phyloP scores from a whole-genome alignment of 2,329 filamentous ascomycete genomes.

The Coniochaeta sp. region DNA sequence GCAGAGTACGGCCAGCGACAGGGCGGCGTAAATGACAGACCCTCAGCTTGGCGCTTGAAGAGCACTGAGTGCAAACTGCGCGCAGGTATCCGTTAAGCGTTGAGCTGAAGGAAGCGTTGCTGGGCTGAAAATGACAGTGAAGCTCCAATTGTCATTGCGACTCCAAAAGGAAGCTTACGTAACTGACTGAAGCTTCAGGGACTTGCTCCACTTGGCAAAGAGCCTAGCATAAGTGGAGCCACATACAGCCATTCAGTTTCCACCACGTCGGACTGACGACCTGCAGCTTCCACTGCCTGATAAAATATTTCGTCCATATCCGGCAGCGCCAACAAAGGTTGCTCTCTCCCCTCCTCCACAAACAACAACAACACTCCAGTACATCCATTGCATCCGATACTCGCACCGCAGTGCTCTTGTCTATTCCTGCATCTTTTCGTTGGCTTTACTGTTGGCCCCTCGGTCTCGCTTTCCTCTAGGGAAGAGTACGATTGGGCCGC shows the following conservation, averaged over 20 bases:
- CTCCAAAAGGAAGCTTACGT: no score
- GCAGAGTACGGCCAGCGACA: neutral
- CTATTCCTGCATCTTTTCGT: neutral
- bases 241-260: neutral
- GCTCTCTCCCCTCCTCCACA: neutral
- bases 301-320: neutral
- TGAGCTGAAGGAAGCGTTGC: no score
- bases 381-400: neutral
- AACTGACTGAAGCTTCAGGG: no score
- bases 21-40: neutral
- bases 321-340: neutral
- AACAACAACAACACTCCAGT: neutral
- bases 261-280: neutral
- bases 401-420: neutral
- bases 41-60: no score
- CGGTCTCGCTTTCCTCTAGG: neutral
- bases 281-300: neutral
- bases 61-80: no score
- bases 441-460: neutral
- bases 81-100: no score
- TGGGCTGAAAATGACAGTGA: no score
- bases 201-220: no score
- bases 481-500: no score
- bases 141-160: no score
- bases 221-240: neutral